Percentiles rank a stretch among this genome's conserved stretches.
These are phyloP conservation scores for Sarcodon sp. DNA, from an alignment of 768 basidiomycete species.

Conservation along the genomic window DNA sequence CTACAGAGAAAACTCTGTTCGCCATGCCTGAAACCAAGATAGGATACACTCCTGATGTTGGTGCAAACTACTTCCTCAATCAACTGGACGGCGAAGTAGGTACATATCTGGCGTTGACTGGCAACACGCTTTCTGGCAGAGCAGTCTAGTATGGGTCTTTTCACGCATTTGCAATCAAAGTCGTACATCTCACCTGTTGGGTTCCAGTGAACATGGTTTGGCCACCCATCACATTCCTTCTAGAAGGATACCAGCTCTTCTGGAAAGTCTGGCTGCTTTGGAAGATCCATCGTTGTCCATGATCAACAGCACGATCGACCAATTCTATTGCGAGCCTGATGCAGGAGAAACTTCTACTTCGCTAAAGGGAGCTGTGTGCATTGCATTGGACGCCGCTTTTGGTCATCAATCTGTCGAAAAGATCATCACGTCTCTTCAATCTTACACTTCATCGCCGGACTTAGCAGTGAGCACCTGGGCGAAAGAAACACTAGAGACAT, in stretches of 20 bases:
- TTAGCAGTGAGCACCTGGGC: constrained; percentile 62
- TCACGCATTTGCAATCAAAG: background rate
- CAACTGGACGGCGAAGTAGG: constrained; percentile 86
- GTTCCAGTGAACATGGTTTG: constrained; percentile 70
- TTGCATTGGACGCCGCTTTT: constrained; percentile 78
- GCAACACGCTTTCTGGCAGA: constrained; percentile 57
- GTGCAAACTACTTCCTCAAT: constrained; percentile 81
- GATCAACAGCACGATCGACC: constrained; percentile 62
- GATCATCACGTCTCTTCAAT: constrained; percentile 46
- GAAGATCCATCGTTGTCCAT: constrained; percentile 34
- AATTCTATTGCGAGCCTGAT: constrained; percentile 43
- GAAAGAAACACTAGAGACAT: constrained; percentile 40
- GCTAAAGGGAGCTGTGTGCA: constrained; percentile 48
- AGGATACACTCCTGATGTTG: constrained; percentile 87
- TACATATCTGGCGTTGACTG: constrained; percentile 87
- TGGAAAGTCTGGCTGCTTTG: constrained; percentile 50
- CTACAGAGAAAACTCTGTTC: constrained; percentile 84
- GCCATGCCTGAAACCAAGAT: constrained; percentile 98
- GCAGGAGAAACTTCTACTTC: constrained; percentile 38
- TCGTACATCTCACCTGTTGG: constrained; percentile 4
- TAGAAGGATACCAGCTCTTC: constrained; percentile 55
- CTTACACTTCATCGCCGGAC: constrained; percentile 16
- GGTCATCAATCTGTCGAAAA: constrained; percentile 52
- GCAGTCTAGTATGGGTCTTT: constrained; percentile 64
- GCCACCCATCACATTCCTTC: constrained; percentile 91